Conservation (phyloP, 2,329 filamentous ascomycete genomes). For the Cryphonectria naterciae region DNA sequence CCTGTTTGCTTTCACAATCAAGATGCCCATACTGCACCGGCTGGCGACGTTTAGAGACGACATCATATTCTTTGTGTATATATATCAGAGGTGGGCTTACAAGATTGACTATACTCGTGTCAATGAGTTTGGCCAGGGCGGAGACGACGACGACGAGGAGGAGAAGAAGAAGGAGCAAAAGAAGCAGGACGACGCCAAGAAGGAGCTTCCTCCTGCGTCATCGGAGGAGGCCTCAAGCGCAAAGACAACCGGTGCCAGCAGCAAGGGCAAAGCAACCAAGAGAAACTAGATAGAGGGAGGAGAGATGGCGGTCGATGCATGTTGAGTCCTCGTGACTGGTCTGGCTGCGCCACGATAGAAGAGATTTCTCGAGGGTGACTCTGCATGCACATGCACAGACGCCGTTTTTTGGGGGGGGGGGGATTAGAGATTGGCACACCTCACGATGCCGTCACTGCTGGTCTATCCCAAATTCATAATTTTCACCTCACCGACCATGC, state of each 20-base stretch:
- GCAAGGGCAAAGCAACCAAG: constrained; percentile 53
- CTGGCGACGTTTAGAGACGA: constrained; percentile 93
- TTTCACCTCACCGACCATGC: constrained; percentile 6
- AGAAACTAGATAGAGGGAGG: constrained; percentile 42
- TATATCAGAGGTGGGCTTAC: constrained; percentile 95
- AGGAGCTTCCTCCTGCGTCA: constrained; percentile 41
- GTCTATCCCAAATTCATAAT: background rate
- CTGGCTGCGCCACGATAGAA: background rate
- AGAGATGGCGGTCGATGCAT: background rate
- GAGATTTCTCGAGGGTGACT: background rate
- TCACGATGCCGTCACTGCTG: constrained; percentile 12
- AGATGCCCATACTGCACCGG: constrained; percentile 94
- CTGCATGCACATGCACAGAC: background rate
- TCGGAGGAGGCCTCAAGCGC: constrained; percentile 34
- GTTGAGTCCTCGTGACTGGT: background rate
- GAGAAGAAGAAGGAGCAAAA: constrained; percentile 33
- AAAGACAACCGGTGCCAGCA: constrained; percentile 54
- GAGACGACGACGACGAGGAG: constrained; percentile 77
- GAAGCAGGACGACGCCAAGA: constrained; percentile 40
- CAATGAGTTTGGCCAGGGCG: constrained; percentile 97
- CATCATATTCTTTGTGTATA: constrained; percentile 95
- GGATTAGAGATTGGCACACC: background rate
- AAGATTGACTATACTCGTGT: constrained; percentile 88
- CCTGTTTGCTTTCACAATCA: constrained; percentile 97
- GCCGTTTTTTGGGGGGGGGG: background rate